phyloP scores from a whole-genome alignment of 305 asterid species.

The Plantago lanceolata region DNA sequence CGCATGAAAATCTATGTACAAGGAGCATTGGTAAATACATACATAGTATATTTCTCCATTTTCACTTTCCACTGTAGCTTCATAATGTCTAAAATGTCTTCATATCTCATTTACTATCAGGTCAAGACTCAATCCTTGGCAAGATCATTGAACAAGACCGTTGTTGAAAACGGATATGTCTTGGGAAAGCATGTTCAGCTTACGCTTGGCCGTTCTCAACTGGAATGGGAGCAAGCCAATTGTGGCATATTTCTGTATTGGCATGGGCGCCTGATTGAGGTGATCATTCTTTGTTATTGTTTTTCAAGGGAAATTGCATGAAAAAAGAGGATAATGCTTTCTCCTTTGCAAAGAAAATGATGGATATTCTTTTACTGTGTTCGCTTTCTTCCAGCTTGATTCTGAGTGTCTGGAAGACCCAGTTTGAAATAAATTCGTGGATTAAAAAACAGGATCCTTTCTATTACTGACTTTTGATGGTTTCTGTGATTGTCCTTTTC shows the following conservation, averaged over 20 bases:
- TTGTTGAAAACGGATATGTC: neutral
- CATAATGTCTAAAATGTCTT: too few species aligned
- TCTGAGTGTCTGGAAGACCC: too few species aligned
- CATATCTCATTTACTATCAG: neutral
- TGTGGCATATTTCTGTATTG: slow-evolving; percentile 7
- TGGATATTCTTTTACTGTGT: neutral
- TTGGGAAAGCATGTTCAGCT: neutral
- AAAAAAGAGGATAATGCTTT: too few species aligned
- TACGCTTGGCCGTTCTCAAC: neutral
- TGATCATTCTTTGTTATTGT: neutral
- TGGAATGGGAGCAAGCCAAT: neutral
- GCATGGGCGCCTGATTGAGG: slow-evolving; percentile 10
- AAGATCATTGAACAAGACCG: neutral
- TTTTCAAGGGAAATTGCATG: too few species aligned
- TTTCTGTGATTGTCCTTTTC: too few species aligned
- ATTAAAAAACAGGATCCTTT: too few species aligned
- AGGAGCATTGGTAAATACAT: slow-evolving; percentile 1
- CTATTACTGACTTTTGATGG: too few species aligned
- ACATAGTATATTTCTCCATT: neutral
- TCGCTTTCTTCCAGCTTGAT: neutral
- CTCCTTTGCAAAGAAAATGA: too few species aligned
- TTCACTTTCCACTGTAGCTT: too few species aligned
- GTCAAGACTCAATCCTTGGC: slow-evolving; percentile 1
- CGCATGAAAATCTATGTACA: slow-evolving; percentile 10
- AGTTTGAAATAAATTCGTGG: too few species aligned